Evolutionary conservation across 768 basidiomycete species (phyloP).

Genomic region (Trametes elegans): DNA sequence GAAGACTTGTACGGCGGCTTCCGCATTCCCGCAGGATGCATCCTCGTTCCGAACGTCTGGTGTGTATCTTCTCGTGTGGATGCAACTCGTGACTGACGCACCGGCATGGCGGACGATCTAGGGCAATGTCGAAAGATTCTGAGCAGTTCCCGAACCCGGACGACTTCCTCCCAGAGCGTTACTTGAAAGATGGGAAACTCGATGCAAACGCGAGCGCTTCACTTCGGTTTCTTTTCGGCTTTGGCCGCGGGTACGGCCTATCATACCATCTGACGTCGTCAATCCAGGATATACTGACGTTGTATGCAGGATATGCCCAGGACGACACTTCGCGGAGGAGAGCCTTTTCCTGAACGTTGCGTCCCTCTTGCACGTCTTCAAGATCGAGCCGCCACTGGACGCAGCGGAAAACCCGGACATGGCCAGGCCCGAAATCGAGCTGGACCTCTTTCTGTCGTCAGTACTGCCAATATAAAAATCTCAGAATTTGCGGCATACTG

Average conservation of each 20-base stretch:
- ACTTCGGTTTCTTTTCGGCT: not conserved
- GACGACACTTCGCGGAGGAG: not conserved
- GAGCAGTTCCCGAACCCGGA: slow-evolving; percentile 23
- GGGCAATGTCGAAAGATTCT: slow-evolving; percentile 26
- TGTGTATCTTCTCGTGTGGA: not conserved
- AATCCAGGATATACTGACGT: too few species aligned
- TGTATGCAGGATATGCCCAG: slow-evolving; percentile 8
- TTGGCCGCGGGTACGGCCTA: slow-evolving; percentile 1
- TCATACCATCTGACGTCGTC: too few species aligned
- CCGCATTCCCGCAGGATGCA: slow-evolving; percentile 27
- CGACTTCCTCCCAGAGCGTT: slow-evolving; percentile 25
- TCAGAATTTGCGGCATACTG: too few species aligned
- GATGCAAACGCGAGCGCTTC: not conserved
- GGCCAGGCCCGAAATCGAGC: not conserved
- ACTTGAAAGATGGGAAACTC: not conserved
- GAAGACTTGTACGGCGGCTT: slow-evolving; percentile 30
- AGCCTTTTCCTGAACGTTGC: slow-evolving; percentile 8
- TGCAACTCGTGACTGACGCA: not conserved
- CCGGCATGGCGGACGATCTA: not conserved
- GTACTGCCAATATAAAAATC: too few species aligned
- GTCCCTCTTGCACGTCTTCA: slow-evolving; percentile 6
- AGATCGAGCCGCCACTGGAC: not conserved
- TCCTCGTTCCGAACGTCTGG: slow-evolving; percentile 29
- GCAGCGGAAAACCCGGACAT: not conserved
- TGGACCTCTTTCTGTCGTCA: slow-evolving; percentile 1